Conservation (phyloP, 192 early-diverging fungal species). For the Lobosporangium transversale region DNA sequence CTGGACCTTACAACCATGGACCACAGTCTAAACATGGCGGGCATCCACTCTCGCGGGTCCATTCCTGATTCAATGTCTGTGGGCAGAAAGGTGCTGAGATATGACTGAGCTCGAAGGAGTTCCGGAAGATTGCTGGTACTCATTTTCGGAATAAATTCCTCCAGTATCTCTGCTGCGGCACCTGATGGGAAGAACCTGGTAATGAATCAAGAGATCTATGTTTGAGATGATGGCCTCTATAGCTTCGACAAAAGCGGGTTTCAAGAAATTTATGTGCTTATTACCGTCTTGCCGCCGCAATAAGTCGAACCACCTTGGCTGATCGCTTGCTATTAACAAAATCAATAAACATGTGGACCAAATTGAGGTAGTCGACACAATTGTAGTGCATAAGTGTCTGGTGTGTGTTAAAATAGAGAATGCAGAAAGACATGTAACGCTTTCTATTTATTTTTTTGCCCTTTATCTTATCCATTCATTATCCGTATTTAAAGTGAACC, state of each 20-base stretch:
- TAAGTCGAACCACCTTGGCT: conserved; percentile 56
- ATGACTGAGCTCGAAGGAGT: conserved; percentile 63
- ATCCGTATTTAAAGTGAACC: too few species aligned
- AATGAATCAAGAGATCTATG: too few species aligned
- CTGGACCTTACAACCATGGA: conserved; percentile 68
- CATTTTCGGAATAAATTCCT: conserved; percentile 79
- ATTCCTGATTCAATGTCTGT: conserved; percentile 47
- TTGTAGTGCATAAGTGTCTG: too few species aligned
- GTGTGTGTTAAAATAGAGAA: too few species aligned
- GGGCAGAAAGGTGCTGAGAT: conserved; percentile 79
- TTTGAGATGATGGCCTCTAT: too few species aligned
- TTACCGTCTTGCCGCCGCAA: conserved; percentile 62
- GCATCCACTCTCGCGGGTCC: conserved; percentile 73
- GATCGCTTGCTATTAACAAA: conserved; percentile 58
- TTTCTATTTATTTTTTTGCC: too few species aligned
- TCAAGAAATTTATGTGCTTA: background rate
- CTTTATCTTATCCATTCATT: too few species aligned
- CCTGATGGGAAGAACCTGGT: conserved; percentile 74
- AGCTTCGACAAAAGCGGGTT: too few species aligned
- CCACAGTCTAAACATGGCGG: conserved; percentile 88
- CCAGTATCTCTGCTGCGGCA: conserved; percentile 77
- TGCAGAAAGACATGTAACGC: too few species aligned
- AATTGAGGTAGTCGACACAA: too few species aligned
- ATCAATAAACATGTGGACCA: conserved; percentile 20
- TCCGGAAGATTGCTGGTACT: conserved; percentile 73